Conservation (phyloP, 345 rosid genomes). For the Linum lewisii region DNA sequence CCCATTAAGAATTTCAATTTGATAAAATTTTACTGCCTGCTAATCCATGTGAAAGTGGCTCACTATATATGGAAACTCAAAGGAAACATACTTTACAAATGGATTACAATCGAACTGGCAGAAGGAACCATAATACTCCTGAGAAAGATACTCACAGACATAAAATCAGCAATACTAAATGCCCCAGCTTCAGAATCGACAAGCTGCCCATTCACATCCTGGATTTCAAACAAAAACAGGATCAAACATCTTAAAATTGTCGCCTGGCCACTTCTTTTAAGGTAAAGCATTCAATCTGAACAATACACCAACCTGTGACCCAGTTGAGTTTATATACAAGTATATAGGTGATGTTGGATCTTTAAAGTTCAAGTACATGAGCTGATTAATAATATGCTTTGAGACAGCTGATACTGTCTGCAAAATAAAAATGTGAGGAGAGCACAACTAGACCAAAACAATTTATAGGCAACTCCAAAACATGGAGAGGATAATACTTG, state of each 20-base stretch:
- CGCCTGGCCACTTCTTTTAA: neutral
- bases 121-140: neutral
- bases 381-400: slow-evolving; percentile 77
- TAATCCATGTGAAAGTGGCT: neutral
- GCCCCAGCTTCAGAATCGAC: slow-evolving; percentile 95
- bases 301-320: slow-evolving; percentile 55
- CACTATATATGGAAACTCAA: neutral
- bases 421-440: slow-evolving; percentile 12
- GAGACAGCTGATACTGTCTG: slow-evolving; percentile 90
- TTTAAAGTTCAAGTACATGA: slow-evolving; percentile 73
- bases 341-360: slow-evolving; percentile 66
- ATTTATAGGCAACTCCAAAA: neutral
- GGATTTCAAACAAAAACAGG: slow-evolving; percentile 9
- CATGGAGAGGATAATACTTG: neutral
- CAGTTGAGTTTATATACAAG: slow-evolving; percentile 71
- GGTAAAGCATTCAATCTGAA: neutral
- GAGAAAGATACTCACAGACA: slow-evolving; percentile 48
- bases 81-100: neutral
- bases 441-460: slow-evolving; percentile 4
- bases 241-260: neutral
- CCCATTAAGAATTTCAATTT: neutral
- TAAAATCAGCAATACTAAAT: slow-evolving; percentile 76
- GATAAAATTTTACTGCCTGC: neutral
- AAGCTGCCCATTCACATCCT: slow-evolving; percentile 79
- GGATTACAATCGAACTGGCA: neutral